Conservation (phyloP, 2,329 filamentous ascomycete species). For the Thielaviopsis euricoi region DNA sequence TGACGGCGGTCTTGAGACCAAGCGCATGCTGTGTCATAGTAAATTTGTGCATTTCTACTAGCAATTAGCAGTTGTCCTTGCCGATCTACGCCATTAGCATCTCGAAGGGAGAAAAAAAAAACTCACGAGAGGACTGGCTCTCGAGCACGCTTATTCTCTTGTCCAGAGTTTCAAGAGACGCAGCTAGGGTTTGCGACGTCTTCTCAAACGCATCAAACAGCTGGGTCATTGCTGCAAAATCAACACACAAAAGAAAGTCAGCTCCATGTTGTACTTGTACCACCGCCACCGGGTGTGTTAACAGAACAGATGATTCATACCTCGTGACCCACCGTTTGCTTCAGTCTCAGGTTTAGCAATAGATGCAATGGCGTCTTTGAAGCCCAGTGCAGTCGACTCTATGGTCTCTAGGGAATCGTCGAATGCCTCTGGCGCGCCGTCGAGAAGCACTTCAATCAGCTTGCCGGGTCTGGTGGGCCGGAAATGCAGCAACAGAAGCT, state of each 20-base stretch:
- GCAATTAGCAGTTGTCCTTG: background rate
- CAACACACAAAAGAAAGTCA: background rate
- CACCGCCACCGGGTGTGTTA: no score
- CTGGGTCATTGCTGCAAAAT: conserved; percentile 15
- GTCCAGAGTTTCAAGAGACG: conserved; percentile 8
- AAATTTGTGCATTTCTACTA: conserved; percentile 11
- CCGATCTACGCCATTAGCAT: background rate
- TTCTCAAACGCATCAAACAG: conserved; percentile 32
- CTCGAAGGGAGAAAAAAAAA: background rate
- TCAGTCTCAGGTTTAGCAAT: background rate
- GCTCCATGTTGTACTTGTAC: background rate
- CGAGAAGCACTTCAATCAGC: conserved; percentile 3
- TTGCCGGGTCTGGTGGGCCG: conserved; percentile 6
- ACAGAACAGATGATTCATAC: no score
- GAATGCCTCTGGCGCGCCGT: background rate
- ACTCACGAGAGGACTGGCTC: background rate
- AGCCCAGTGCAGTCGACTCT: background rate
- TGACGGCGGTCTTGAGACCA: background rate
- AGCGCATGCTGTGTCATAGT: conserved; percentile 4
- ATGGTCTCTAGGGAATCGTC: conserved; percentile 3
- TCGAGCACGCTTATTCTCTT: conserved; percentile 3
- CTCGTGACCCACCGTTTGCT: no score
- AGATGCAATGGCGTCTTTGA: background rate
- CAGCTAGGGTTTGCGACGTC: conserved; percentile 21
- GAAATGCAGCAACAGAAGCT: conserved; percentile 6